Evolutionary conservation across 148 eudicot species (phyloP).

Genomic region (Rhododendron griersonianum): DNA sequence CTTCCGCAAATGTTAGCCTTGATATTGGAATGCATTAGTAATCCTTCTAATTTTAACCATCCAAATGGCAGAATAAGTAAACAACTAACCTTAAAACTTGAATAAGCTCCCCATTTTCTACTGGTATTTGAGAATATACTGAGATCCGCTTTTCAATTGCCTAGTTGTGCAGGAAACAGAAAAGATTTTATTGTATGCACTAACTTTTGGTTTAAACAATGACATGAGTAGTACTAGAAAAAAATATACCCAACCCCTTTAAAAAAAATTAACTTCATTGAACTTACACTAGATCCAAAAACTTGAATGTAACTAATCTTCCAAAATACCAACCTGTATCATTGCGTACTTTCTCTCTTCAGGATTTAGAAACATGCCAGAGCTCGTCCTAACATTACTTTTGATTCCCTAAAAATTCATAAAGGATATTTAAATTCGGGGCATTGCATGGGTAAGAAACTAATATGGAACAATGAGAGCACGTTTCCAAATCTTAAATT

Average conservation of each 20-base stretch:
- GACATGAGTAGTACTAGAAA: not conserved
- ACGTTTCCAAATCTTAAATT: not conserved
- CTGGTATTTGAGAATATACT: conserved; percentile 85
- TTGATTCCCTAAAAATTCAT: conserved; percentile 52
- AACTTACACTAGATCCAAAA: not conserved
- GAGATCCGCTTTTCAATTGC: conserved; percentile 93
- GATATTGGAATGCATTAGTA: conserved; percentile 23
- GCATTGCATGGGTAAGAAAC: not conserved
- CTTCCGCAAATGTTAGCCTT: conserved; percentile 60
- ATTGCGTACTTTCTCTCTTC: conserved; percentile 72
- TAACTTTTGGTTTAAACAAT: not conserved
- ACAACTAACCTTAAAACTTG: conserved; percentile 73
- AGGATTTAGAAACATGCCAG: conserved; percentile 82
- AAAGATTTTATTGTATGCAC: not conserved
- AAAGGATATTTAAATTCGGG: not conserved
- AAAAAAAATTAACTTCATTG: not conserved
- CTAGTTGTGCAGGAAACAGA: conserved; percentile 31
- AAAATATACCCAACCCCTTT: not conserved
- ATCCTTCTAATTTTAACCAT: conserved; percentile 7
- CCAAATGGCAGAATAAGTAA: not conserved
- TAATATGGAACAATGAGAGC: not conserved
- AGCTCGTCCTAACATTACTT: conserved; percentile 91
- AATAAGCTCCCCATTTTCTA: conserved; percentile 93
- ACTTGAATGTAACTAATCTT: not conserved
- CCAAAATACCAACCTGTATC: conserved; percentile 51